Base-by-base conservation (phyloP, 2,329 filamentous ascomycete genomes). In the Akanthomyces uredinophilus region DNA sequence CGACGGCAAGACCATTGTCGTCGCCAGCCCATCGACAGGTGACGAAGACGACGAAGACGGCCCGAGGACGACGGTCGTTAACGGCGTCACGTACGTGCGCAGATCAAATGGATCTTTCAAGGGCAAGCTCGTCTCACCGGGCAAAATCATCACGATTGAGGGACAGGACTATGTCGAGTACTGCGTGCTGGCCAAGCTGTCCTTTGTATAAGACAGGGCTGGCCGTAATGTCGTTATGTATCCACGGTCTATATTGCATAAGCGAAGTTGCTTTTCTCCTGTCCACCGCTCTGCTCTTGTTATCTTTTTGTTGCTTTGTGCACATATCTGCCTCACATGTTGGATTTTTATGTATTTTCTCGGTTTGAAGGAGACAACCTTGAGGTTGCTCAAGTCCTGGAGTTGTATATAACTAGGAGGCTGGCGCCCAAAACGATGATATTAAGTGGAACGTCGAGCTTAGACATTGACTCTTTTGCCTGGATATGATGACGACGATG, bases 101-200 rank as follows among this genome's bases (percentile, higher is more conserved):
- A 57, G 56, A 24, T 37, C 46, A 27, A 49, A 46, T 29, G 60
- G 60, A n/a, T 57, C 54, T 6, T 62, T 62, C 18, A 51, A 47
- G 18, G 52, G 60, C 1, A 62, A 57, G 39, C 54, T 57, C 39
- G 60, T 62, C 20, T 62, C 60, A n/a, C 60, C 60, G 35, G 60
- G 60, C 53, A 62, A 57, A 13, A 58, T 62, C 29, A 58, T 62
- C n/a, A 62, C 60, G 37, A 62, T 62, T 57, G 60, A 62, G 27
- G 54, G 54, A 14, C 52, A 62, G 29, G 60, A 62, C 35, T 62
- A 62, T 53, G 60, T 62, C 14, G 60, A 62, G 53, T 62, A 62
- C 39, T 57, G 60, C 29, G 54, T 62, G 41, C 47, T 62, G 60
- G 54, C 60, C 32, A 61, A 61, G 32, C 32, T 61, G 43, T 54